These are phyloP conservation scores for Trichothecium roseum DNA, from an alignment of 2,329 filamentous ascomycete species.

Conservation along the genomic window DNA sequence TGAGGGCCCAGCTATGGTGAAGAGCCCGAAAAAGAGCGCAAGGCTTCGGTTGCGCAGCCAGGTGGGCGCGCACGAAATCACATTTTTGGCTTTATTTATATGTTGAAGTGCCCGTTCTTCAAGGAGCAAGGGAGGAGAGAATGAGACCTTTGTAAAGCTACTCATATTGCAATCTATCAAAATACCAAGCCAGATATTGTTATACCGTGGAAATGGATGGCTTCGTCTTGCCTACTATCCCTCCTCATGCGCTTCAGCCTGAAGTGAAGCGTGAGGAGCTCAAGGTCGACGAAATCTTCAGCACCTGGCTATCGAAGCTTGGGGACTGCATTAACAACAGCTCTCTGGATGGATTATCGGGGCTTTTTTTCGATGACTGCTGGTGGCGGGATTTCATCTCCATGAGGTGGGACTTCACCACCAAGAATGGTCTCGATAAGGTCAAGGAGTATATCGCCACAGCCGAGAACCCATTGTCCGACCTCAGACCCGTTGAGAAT, in stretches of 20 bases:
- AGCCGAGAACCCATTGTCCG: not conserved
- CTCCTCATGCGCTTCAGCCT: not conserved
- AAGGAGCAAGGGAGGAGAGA: no score
- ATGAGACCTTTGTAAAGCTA: no score
- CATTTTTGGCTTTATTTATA: no score
- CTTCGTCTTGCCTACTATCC: no score
- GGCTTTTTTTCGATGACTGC: slow-evolving; percentile 12
- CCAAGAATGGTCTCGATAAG: slow-evolving; percentile 8
- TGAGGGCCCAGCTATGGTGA: no score
- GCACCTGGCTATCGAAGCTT: not conserved
- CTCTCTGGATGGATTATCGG: not conserved
- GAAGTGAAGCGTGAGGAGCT: not conserved
- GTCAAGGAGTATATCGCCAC: slow-evolving; percentile 7
- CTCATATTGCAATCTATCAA: no score
- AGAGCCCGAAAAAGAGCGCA: no score
- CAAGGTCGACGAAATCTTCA: not conserved
- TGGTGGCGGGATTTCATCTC: slow-evolving; percentile 17
- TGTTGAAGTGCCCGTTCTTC: no score
- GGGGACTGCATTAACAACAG: not conserved
- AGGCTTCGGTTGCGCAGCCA: no score
- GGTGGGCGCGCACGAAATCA: no score
- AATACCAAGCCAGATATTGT: no score
- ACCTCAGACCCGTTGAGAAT: not conserved
- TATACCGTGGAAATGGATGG: no score
- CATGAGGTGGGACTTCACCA: slow-evolving; percentile 16